Percentiles rank a stretch among this genome's conserved stretches.
phyloP scores from a whole-genome alignment of 768 basidiomycete species.

The Podaxis pistillaris region DNA sequence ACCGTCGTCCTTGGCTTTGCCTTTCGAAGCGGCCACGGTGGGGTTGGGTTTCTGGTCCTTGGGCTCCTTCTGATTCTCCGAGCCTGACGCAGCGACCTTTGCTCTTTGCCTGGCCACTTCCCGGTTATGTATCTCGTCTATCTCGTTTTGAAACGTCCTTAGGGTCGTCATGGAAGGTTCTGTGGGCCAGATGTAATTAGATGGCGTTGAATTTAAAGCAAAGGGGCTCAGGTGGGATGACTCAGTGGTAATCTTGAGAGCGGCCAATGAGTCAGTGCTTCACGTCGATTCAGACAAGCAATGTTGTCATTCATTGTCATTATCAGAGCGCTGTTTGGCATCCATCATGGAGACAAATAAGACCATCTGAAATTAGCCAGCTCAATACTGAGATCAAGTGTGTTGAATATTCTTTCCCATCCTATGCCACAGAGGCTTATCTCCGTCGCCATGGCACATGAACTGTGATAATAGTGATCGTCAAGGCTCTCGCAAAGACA shows the following conservation, averaged over 20 bases:
- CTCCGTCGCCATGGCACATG: too few species aligned
- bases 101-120: constrained; percentile 64
- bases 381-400: not conserved
- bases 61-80: constrained; percentile 27
- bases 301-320: constrained; percentile 9
- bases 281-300: not conserved
- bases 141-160: constrained; percentile 70
- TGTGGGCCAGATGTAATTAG: not conserved
- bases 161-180: constrained; percentile 45
- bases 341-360: not conserved
- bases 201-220: not conserved
- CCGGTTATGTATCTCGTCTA: constrained; percentile 70
- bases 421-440: not conserved
- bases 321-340: constrained; percentile 5
- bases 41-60: constrained; percentile 35
- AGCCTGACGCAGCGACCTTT: not conserved
- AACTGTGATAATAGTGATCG: too few species aligned
- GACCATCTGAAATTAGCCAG: not conserved
- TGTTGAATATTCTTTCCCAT: not conserved
- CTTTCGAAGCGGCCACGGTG: constrained; percentile 31
- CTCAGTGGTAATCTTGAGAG: constrained; percentile 5
- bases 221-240: not conserved
- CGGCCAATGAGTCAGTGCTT: constrained; percentile 3
- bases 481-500: not conserved
- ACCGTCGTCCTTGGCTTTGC: constrained; percentile 40